A percentile compares a stretch with the other conserved stretches of the same genome.
Evolutionary conservation across 108 stramenopile genomes (phyloP).

Genomic region (Cyclotella cryptica): DNA sequence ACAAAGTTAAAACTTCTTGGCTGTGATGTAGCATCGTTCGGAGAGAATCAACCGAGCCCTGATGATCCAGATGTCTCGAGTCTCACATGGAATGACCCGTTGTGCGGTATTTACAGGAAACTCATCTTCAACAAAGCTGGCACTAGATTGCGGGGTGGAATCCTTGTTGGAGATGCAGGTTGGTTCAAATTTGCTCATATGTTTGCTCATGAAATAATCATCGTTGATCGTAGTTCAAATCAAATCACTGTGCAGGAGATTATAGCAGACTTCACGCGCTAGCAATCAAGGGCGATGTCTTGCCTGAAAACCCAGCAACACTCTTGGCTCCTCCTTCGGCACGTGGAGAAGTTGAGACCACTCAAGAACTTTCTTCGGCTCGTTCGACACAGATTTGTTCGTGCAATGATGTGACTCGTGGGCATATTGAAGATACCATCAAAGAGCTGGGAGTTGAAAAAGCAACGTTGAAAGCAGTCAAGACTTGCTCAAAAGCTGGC

Average conservation of each 20-base stretch:
- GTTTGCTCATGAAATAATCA: too few species aligned
- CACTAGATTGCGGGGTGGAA: slow-evolving; percentile 88
- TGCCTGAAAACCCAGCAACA: slow-evolving; percentile 76
- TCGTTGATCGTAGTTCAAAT: too few species aligned
- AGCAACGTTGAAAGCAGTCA: slow-evolving; percentile 78
- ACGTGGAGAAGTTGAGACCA: slow-evolving; percentile 58
- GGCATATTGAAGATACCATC: slow-evolving; percentile 70
- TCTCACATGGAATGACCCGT: slow-evolving; percentile 92
- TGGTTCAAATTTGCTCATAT: too few species aligned
- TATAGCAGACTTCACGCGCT: slow-evolving; percentile 84
- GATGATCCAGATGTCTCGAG: slow-evolving; percentile 85
- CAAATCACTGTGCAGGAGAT: slow-evolving; percentile 38
- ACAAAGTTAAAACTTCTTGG: slow-evolving; percentile 96
- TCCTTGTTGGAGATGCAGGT: slow-evolving; percentile 91
- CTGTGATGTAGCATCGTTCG: slow-evolving; percentile 95
- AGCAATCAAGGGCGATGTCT: slow-evolving; percentile 70
- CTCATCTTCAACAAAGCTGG: slow-evolving; percentile 95
- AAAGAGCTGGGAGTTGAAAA: slow-evolving; percentile 80
- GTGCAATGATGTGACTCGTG: slow-evolving; percentile 92
- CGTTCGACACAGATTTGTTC: slow-evolving; percentile 90
- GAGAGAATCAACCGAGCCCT: slow-evolving; percentile 83
- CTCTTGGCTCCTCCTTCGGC: slow-evolving; percentile 78
- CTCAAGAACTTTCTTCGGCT: slow-evolving; percentile 59
- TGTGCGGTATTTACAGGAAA: slow-evolving; percentile 90
- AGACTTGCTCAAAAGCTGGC: slow-evolving; percentile 88